Percentiles rank a stretch among this genome's conserved stretches.
Conservation (phyloP, 306 rosid species). For the Sphenostylis stenocarpa region DNA sequence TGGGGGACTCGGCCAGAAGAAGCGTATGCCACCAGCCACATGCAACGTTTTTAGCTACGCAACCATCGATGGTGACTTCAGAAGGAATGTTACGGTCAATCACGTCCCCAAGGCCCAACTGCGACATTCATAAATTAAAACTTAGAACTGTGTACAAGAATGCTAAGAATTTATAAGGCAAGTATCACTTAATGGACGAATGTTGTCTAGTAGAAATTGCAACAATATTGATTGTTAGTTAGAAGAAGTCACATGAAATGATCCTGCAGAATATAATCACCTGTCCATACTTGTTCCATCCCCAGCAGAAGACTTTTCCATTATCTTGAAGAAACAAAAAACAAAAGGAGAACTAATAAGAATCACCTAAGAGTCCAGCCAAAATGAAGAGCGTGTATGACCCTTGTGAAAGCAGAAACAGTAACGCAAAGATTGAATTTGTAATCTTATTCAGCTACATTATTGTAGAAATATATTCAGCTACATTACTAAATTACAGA, state of each 20-base stretch:
- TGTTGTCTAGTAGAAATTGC: neutral
- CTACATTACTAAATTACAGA: neutral
- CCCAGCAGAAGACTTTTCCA: constrained; percentile 91
- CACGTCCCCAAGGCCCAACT: constrained; percentile 96
- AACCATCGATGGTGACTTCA: constrained; percentile 64
- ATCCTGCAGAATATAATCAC: constrained; percentile 43
- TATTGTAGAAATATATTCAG: neutral
- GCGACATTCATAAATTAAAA: constrained; percentile 38
- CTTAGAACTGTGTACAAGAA: constrained; percentile 15
- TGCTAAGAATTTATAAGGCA: neutral
- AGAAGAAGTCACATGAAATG: constrained; percentile 3
- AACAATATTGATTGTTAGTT: neutral
- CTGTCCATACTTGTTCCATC: constrained; percentile 99
- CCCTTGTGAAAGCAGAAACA: neutral
- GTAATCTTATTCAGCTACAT: neutral
- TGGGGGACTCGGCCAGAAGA: constrained; percentile 71
- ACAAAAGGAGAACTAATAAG: constrained; percentile 20
- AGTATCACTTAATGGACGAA: neutral
- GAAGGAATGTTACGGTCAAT: constrained; percentile 89
- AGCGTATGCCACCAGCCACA: constrained; percentile 99
- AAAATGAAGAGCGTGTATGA: neutral
- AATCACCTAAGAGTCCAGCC: neutral
- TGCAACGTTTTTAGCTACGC: constrained; percentile 64
- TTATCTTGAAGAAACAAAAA: constrained; percentile 54
- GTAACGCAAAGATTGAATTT: neutral